phyloP scores from a whole-genome alignment of 2,329 filamentous ascomycete species.

The Aspergillus puulaauensis region DNA sequence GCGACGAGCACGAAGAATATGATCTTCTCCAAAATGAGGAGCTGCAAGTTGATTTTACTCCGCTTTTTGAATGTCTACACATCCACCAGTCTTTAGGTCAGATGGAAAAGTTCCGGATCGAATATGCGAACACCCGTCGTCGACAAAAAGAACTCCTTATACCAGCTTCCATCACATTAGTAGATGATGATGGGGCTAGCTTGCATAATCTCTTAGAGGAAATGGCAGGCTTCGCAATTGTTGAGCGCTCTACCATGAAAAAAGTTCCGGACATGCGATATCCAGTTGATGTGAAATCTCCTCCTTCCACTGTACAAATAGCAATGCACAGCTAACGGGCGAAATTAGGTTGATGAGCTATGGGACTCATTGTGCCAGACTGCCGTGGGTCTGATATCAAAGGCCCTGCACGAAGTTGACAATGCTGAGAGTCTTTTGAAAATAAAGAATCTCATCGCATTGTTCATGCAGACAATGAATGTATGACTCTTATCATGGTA shows the following conservation, averaged over 20 bases:
- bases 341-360: conserved; percentile 78
- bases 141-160: conserved; percentile 90
- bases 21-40: conserved; percentile 95
- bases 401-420: conserved; percentile 73
- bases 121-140: conserved; percentile 88
- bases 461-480: conserved; percentile 99
- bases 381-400: conserved; percentile 77
- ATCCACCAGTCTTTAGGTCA: conserved; percentile 94
- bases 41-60: conserved; percentile 89
- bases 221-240: conserved; percentile 93
- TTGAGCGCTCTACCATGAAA: conserved; percentile 91
- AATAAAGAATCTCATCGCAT: conserved; percentile 85
- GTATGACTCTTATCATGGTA: conserved; percentile 47
- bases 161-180: conserved; percentile 71
- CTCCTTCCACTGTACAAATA: background rate
- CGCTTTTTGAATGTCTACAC: conserved; percentile 90
- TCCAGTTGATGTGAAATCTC: conserved; percentile 67
- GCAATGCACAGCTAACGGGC: conserved; percentile 11
- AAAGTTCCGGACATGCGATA: conserved; percentile 80
- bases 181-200: conserved; percentile 78
- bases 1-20: conserved; percentile 93
- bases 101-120: conserved; percentile 82
- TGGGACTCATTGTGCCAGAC: conserved; percentile 98
- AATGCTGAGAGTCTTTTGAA: conserved; percentile 90
- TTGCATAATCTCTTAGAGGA: conserved; percentile 90